Base-by-base conservation (phyloP, 2,329 filamentous ascomycete species). In the Nectriaceae sp. region DNA sequence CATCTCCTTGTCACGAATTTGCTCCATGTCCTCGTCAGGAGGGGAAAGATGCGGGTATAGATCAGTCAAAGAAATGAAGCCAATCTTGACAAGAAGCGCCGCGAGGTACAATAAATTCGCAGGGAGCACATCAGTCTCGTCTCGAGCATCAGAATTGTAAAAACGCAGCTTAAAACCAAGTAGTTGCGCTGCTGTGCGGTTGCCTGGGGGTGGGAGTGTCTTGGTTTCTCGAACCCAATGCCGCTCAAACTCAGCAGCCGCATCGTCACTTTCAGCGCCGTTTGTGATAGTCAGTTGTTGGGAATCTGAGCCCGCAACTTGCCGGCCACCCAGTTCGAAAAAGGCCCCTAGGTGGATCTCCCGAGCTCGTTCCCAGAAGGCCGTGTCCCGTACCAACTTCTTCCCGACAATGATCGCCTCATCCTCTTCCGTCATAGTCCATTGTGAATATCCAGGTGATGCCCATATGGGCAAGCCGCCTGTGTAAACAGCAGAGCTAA, bases 151-250 rank as follows among this genome's bases (percentile, higher is more conserved):
- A 0, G 90, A 95, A 35, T 90, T 88, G 65, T 99, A 99, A 69
- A 96, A 99, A 13, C 90, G 89, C 42, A 99, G 80, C 70, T 99
- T 99, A 78, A 99, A 99, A 4, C 94, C 94, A 13, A 99, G 84
- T 3, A 99, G 80, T 66, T 97, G 94, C 22, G 95, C 95, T 1
- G 94, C 94, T 50, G 95, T 90, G 37, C 87, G 84, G 66, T 97
- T 99, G 22, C 95, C 94, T 22, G 82, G 78, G 2, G 92, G 90
- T 4, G 92, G 92, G 3, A 94, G 72, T 0, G 89, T 95, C 47
- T 85, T 87, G 3, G 93, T 97, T 50, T 83, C 76, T 54, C 83
- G 79, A 59, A 96, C 89, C 90, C 92, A 97, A 57, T 87, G 78
- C 5, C 78, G 76, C 47, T 84, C 82, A 21, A 83, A 75, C 39